Evolutionary conservation across 495 filamentous ascomycete genomes (phyloP), one percentile per base, ranked within the genome.

Genomic region (Penicillium canariense): DNA sequence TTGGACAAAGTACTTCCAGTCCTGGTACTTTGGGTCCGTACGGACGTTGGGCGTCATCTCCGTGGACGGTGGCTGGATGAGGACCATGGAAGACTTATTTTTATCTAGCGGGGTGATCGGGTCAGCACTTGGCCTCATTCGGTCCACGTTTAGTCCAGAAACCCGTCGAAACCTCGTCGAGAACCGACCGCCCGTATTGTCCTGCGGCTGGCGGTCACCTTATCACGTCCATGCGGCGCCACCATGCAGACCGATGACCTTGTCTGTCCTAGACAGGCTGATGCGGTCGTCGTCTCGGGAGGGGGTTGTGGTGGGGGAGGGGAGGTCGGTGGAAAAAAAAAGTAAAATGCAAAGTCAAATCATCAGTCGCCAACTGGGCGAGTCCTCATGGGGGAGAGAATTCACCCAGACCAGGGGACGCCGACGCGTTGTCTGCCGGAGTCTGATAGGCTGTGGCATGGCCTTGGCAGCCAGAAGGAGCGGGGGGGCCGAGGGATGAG

Each of bases 91-190:
- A n/a, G n/a, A n/a, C n/a, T n/a, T n/a, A n/a, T n/a, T 14, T 42
- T 23, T 17, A 7, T 9, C 20, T 25, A 28, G 43, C 43, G 43
- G 26, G 43, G 43, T 27, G 11, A 28, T 44, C 30, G 30, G 30
- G 56, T 59, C 51, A 59, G 56, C 56, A 58, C 54, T 57, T 57
- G 56, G 26, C 55, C 50, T 25, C 35, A 54, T 59, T 59, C 38
- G 56, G 56, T 46, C 56, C 56, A 54, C 45, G 50, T 49, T 30
- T 46, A 23, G 50, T 44, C 40, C 17, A 44, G 40, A 44, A 26
- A n/a, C n/a, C n/a, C n/a, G 20, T 42, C 20, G 38, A 18, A 17
- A 42, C 30, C 27, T 15, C 44, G 23, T 39, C 34, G 18, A 46
- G 43, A 46, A 46, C 20, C 30, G 30, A 32, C 30, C 40, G 39